A percentile compares a stretch with the other conserved stretches of the same genome.
These are phyloP conservation scores for Physaria fendleri DNA, from an alignment of 345 rosid genomes.

Conservation along the genomic window DNA sequence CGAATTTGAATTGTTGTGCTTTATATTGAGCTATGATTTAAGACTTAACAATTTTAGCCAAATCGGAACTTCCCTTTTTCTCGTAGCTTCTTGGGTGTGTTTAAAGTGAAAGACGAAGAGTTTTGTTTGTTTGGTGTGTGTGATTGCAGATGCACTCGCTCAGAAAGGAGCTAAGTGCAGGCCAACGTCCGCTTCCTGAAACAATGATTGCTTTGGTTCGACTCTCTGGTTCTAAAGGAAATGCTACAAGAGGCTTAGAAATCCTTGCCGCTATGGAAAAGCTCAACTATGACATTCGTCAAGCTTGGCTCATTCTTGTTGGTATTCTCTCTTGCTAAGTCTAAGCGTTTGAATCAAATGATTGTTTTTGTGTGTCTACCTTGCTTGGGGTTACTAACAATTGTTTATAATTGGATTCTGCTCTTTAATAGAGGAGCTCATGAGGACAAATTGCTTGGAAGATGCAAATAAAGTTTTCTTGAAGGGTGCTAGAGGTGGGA, in stretches of 20 bases:
- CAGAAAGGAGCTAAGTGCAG: conserved; percentile 78
- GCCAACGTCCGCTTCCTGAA: conserved; percentile 74
- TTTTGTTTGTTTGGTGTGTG: conserved; percentile 3
- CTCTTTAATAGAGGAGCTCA: conserved; percentile 62
- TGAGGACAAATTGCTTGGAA: conserved; percentile 59
- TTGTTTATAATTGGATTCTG: conserved; percentile 2
- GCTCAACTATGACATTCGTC: conserved; percentile 69
- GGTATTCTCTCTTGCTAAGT: conserved; percentile 39
- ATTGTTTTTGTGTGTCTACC: not conserved
- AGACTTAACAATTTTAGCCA: not conserved
- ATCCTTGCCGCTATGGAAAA: conserved; percentile 83
- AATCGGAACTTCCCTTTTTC: not conserved
- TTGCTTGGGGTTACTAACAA: not conserved
- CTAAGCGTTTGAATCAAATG: not conserved
- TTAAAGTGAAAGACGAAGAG: not conserved
- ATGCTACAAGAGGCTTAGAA: conserved; percentile 62
- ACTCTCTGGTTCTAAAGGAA: conserved; percentile 67
- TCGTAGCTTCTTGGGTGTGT: not conserved
- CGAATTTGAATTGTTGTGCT: not conserved
- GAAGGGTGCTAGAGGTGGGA: conserved; percentile 76
- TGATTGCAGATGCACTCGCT: conserved; percentile 73
- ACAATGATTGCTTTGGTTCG: conserved; percentile 66
- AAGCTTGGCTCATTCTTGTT: conserved; percentile 86
- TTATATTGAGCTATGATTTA: conserved; percentile 1
- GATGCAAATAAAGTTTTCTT: conserved; percentile 86